phyloP scores from a whole-genome alignment of 2,329 filamentous ascomycete genomes.

The Parastagonospora nodorum region DNA sequence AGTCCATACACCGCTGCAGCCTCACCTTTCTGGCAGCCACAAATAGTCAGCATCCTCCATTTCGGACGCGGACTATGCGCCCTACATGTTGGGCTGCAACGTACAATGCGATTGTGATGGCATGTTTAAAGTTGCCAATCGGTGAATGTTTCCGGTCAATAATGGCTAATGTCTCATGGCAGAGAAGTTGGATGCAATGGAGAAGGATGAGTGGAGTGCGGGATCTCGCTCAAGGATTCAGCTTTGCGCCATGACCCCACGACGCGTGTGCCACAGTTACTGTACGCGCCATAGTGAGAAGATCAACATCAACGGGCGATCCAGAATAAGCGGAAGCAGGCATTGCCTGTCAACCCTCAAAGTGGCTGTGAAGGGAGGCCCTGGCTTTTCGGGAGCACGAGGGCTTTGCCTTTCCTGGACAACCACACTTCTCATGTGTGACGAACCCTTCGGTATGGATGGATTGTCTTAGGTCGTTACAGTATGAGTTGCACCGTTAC shows the following conservation, averaged over 20 bases:
- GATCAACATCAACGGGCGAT: slow-evolving; percentile 33
- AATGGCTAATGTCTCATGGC: slow-evolving; percentile 26
- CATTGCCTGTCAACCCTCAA: slow-evolving; percentile 14
- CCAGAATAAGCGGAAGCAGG: slow-evolving; percentile 24
- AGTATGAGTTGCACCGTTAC: slow-evolving; percentile 30
- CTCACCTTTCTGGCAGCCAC: slow-evolving; percentile 36
- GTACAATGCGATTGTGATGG: slow-evolving; percentile 10
- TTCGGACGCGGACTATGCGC: slow-evolving; percentile 19
- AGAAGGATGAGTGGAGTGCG: slow-evolving; percentile 26
- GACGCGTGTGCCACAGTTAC: slow-evolving; percentile 23
- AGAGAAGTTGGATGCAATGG: slow-evolving; percentile 15
- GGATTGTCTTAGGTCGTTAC: slow-evolving; percentile 30
- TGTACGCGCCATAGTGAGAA: slow-evolving; percentile 23
- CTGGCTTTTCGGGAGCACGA: slow-evolving; percentile 20
- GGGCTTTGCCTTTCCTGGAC: slow-evolving; percentile 19
- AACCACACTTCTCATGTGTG: slow-evolving; percentile 20
- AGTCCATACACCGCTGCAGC: slow-evolving; percentile 38
- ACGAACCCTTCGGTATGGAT: slow-evolving; percentile 23
- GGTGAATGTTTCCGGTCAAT: slow-evolving; percentile 31
- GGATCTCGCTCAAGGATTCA: slow-evolving; percentile 7
- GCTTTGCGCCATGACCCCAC: slow-evolving; percentile 20
- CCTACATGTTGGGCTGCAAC: slow-evolving; percentile 37
- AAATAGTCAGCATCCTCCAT: slow-evolving; percentile 15
- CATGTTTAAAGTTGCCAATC: slow-evolving; percentile 17
- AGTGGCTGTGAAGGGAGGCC: slow-evolving; percentile 25